Percentiles rank a stretch among this genome's conserved stretches.
Evolutionary conservation across 345 rosid genomes (phyloP).

Genomic region (Eucalyptus lansdowneana): DNA sequence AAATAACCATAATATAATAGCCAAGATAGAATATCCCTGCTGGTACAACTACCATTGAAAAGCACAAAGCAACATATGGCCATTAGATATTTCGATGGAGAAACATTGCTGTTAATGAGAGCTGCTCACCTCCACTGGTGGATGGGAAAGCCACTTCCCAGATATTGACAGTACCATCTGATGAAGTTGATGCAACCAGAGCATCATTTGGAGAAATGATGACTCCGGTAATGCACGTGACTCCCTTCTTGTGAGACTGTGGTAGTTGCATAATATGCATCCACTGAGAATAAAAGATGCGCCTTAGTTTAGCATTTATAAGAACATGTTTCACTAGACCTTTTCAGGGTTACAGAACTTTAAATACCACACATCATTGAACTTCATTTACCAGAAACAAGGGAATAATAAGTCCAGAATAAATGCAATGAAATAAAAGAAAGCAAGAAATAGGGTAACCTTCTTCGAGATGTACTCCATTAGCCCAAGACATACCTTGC

Average conservation of each 20-base stretch:
- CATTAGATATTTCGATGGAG: background rate
- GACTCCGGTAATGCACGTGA: slow-evolving; percentile 64
- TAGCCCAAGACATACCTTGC: slow-evolving; percentile 23
- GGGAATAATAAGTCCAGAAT: background rate
- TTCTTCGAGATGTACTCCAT: background rate
- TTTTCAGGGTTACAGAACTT: background rate
- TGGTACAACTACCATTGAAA: background rate
- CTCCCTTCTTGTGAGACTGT: slow-evolving; percentile 77
- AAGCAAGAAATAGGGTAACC: background rate
- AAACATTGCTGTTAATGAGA: background rate
- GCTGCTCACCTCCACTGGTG: slow-evolving; percentile 29
- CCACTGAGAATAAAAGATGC: slow-evolving; percentile 38
- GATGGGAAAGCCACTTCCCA: slow-evolving; percentile 57
- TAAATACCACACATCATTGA: background rate
- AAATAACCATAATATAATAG: background rate
- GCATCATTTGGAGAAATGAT: slow-evolving; percentile 55
- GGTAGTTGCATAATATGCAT: slow-evolving; percentile 56
- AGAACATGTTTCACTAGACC: background rate
- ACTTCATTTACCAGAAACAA: background rate
- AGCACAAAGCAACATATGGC: background rate
- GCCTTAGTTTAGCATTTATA: background rate
- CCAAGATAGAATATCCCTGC: background rate
- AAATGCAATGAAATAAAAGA: background rate
- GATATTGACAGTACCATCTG: slow-evolving; percentile 55
- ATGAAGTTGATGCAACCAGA: slow-evolving; percentile 71